These are phyloP conservation scores for Murraya paniculata DNA, from an alignment of 345 rosid species.

Conservation along the genomic window DNA sequence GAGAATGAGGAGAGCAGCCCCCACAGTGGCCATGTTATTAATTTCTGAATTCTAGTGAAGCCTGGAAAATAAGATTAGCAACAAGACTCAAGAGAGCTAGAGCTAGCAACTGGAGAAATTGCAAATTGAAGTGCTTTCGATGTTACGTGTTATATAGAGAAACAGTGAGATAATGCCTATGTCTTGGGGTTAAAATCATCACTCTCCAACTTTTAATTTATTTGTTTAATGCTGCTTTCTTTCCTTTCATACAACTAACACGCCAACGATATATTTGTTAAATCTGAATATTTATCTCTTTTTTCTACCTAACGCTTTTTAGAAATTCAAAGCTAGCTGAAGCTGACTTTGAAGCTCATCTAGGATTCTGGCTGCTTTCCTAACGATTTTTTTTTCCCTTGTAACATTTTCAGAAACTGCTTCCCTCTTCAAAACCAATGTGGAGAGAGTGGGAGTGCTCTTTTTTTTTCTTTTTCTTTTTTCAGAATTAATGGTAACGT, in stretches of 20 bases:
- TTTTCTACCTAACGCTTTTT: conserved; percentile 17
- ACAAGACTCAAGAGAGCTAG: neutral
- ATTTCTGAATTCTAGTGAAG: no score
- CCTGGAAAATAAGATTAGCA: neutral
- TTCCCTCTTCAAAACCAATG: neutral
- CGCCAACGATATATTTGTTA: neutral
- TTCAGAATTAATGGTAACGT: no score
- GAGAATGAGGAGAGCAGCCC: conserved; percentile 28
- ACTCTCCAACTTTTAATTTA: neutral
- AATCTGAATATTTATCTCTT: neutral
- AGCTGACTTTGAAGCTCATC: neutral
- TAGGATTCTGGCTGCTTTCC: neutral
- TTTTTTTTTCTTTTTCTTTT: no score
- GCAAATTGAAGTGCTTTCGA: neutral
- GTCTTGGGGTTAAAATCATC: neutral
- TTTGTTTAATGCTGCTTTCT: conserved; percentile 4
- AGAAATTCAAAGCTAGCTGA: neutral
- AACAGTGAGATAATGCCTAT: neutral
- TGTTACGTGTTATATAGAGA: conserved; percentile 19
- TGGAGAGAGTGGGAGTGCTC: no score
- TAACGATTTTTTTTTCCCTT: neutral
- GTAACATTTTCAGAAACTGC: neutral
- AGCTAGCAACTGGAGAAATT: neutral
- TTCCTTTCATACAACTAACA: neutral
- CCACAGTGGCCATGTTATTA: conserved; percentile 16